These are phyloP conservation scores for Hypoxylon cercidicola DNA, from an alignment of 495 filamentous ascomycete genomes.

Conservation along the genomic window DNA sequence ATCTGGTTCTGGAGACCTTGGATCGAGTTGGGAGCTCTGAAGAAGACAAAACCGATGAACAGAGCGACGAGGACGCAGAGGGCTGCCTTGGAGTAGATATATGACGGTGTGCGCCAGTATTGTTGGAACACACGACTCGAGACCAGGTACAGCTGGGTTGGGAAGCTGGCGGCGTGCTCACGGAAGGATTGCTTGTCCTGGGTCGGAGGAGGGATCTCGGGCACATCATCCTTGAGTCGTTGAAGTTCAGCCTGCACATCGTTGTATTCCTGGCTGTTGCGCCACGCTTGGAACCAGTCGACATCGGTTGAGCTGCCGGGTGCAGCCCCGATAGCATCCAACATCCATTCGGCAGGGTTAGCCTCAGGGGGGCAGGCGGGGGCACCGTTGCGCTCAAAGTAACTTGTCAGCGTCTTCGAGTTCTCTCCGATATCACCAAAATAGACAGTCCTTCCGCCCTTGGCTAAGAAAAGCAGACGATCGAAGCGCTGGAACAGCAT, in stretches of 20 bases:
- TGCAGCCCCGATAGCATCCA: constrained; percentile 91
- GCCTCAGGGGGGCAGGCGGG: constrained; percentile 75
- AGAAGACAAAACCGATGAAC: constrained; percentile 93
- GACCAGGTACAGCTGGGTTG: constrained; percentile 63
- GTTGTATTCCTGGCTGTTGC: constrained; percentile 74
- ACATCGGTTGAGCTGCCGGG: constrained; percentile 79
- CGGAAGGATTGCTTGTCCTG: constrained; percentile 53
- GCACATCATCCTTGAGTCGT: constrained; percentile 69
- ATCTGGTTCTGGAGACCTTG: constrained; percentile 90
- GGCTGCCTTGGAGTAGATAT: constrained; percentile 77
- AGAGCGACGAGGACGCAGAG: constrained; percentile 70
- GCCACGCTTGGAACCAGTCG: constrained; percentile 88
- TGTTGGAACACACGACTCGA: constrained; percentile 80
- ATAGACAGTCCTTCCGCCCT: constrained; percentile 86
- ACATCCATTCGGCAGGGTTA: constrained; percentile 98
- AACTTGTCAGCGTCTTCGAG: constrained; percentile 74
- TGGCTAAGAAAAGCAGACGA: constrained; percentile 81
- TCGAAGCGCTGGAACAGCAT: constrained; percentile 94
- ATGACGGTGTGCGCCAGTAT: constrained; percentile 88
- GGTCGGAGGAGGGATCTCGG: constrained; percentile 50
- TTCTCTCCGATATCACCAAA: constrained; percentile 90
- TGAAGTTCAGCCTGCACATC: constrained; percentile 75
- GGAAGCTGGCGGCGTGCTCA: constrained; percentile 68
- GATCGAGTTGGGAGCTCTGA: constrained; percentile 70
- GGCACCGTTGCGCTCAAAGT: constrained; percentile 86